Conservation (phyloP, 1,139 yeast genomes). For the Suhomyces bokatorum region DNA sequence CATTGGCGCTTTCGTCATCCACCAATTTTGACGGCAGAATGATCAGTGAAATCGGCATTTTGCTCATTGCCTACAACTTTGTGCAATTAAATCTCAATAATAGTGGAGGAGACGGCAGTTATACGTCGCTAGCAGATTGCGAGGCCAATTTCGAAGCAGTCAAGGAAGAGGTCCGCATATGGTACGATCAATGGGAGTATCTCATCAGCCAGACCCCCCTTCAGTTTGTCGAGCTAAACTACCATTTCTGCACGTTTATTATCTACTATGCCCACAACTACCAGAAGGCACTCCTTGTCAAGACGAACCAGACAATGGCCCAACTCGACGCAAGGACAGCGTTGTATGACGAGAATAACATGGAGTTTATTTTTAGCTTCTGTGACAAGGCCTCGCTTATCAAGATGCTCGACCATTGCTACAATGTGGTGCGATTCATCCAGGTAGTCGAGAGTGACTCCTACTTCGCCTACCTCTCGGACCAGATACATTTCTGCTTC, state of each 20-base stretch:
- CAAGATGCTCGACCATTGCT: constrained; percentile 36
- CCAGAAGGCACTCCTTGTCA: constrained; percentile 18
- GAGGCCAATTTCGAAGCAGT: constrained; percentile 26
- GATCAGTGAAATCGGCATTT: constrained; percentile 74
- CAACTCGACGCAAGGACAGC: constrained; percentile 5
- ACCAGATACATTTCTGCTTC: constrained; percentile 63
- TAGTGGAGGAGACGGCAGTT: constrained; percentile 9
- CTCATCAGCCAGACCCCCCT: constrained; percentile 70
- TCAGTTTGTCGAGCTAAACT: constrained; percentile 76
- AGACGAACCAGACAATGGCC: constrained; percentile 2
- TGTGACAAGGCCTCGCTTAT: constrained; percentile 24
- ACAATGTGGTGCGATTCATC: constrained; percentile 43
- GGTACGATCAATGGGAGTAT: constrained; percentile 76
- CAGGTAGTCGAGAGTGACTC: constrained; percentile 52
- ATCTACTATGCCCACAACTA: constrained; percentile 41
- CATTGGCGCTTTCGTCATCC: constrained; percentile 61
- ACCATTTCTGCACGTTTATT: constrained; percentile 62
- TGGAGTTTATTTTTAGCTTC: constrained; percentile 24
- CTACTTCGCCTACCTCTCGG: constrained; percentile 68
- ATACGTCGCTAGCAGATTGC: constrained; percentile 24
- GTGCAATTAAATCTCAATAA: constrained; percentile 43
- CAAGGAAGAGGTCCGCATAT: constrained; percentile 44
- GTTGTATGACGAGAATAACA: constrained; percentile 26
- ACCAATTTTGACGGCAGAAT: constrained; percentile 83
- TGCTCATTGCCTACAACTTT: constrained; percentile 61